Evolutionary conservation across 345 rosid genomes (phyloP).

Genomic region (Citrus inodora): DNA sequence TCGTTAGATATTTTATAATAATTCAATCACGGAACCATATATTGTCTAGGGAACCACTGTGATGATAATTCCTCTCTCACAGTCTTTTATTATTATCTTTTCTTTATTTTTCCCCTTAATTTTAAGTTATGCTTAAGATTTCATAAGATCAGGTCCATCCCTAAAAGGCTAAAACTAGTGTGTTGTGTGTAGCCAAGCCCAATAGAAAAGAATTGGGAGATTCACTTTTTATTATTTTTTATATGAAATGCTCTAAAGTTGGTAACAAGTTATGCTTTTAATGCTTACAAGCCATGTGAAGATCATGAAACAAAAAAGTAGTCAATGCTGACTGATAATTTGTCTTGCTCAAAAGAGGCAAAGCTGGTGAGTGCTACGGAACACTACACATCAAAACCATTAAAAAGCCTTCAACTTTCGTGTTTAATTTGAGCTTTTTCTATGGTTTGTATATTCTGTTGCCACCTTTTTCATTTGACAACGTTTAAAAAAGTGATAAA

Average conservation of each 20-base stretch:
- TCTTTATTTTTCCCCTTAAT: not conserved
- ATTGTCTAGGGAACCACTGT: not conserved
- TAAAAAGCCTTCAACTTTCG: not conserved
- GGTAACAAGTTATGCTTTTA: conserved; percentile 7
- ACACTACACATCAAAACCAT: not conserved
- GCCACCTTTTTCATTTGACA: not conserved
- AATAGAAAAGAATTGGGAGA: not conserved
- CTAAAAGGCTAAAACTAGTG: not conserved
- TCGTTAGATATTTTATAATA: too few species aligned
- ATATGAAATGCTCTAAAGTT: not conserved
- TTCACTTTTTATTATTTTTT: not conserved
- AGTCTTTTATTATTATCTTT: not conserved
- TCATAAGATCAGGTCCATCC: not conserved
- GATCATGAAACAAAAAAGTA: not conserved
- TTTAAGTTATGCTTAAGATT: not conserved
- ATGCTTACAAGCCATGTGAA: conserved; percentile 7
- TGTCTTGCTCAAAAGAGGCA: conserved; percentile 12
- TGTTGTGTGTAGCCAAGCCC: not conserved
- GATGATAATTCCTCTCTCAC: not conserved
- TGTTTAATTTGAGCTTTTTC: too few species aligned
- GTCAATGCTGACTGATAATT: not conserved
- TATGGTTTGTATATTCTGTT: not conserved
- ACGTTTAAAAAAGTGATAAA: not conserved
- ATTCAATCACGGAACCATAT: not conserved
- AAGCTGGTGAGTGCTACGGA: not conserved